Evolutionary conservation across 2,329 filamentous ascomycete species (phyloP), one percentile per base, ranked within the genome.

Genomic region (Ceratocystis harringtonii): DNA sequence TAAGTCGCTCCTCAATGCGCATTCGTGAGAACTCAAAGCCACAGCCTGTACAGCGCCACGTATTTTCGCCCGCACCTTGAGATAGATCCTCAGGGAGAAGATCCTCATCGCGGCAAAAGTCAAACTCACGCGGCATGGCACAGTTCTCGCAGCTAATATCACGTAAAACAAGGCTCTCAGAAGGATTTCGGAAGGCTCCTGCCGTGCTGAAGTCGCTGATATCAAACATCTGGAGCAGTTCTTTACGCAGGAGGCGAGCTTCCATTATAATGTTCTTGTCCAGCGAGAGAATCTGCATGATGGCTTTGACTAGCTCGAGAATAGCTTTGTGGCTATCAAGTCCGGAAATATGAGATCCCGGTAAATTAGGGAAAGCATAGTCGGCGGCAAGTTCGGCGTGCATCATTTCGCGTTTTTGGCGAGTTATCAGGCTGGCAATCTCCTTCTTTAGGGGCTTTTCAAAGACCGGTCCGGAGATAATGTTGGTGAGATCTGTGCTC

Each of bases 191-290:
- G 74, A 97, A 99, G 2, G 85, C 82, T n/a, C 88, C 92, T 65
- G 92, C 90, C 64, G 86, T 82, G 74, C 87, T 89, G 78, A 99
- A 99, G 75, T 99, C 94, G 70, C 91, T 88, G 64, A 99, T 86
- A 66, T 99, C 94, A 74, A 99, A 96, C 63, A 97, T 81, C 8
- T 86, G 82, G 0, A 99, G 83, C 0, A 99, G 80, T 68, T 97
- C 92, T 70, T 95, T 95, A 64, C 95, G 86, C 0, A 99, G 80
- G 1, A 95, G 79, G 5, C 94, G 86, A 2, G 90, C 91, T 75
- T 97, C 92, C 61, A 95, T 84, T 0, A 86, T 87, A 70, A 95
- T 94, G 70, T 90, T 90, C 74, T 92, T 94, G 76, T 96, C 94
- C 0, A 99, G 82, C 43, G 85, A 89, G 4, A 99, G 80, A 8